phyloP scores from a whole-genome alignment of 1,284 basidiomycete genomes.

The Coniferiporia weirii region DNA sequence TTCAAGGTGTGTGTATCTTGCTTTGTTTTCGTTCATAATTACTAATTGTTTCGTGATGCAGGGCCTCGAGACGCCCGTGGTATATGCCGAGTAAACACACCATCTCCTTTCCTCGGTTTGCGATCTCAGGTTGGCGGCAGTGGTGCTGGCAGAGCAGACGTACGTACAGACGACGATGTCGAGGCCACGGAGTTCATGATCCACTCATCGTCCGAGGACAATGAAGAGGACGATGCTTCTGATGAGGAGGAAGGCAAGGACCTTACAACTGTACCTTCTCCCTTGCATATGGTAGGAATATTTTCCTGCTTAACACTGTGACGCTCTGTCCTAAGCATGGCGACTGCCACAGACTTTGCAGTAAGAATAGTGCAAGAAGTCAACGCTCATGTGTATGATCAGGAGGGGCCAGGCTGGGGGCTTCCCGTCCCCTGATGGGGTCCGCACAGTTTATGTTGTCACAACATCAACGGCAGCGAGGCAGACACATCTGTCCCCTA shows the following conservation, averaged over 20 bases:
- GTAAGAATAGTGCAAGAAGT: conserved; percentile 98
- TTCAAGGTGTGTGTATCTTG: too few species aligned
- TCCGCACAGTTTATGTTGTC: conserved; percentile 98
- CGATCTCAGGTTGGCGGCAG: too few species aligned
- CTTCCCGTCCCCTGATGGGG: conserved; percentile 93
- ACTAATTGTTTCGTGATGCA: too few species aligned
- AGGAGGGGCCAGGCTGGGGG: conserved; percentile 96
- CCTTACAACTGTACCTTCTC: conserved; percentile 99
- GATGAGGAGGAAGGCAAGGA: conserved; percentile 97
- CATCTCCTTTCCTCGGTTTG: too few species aligned
- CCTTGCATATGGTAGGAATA: conserved; percentile 97
- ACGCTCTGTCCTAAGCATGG: conserved; percentile 96
- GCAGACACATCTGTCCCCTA: conserved; percentile 86
- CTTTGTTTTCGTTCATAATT: too few species aligned
- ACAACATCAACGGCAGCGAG: conserved; percentile 96
- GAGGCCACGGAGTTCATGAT: conserved; percentile 78
- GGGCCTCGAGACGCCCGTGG: too few species aligned
- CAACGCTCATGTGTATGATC: conserved; percentile 96
- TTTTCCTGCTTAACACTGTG: conserved; percentile 87
- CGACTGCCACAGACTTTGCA: conserved; percentile 97
- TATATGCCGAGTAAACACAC: too few species aligned
- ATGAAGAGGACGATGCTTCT: conserved; percentile 61
- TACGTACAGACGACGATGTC: too few species aligned
- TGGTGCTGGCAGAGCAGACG: too few species aligned
- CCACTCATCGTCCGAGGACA: conserved; percentile 78